These are phyloP conservation scores for Gynochthodes officinalis DNA, from an alignment of 257 asterid species.

Conservation along the genomic window DNA sequence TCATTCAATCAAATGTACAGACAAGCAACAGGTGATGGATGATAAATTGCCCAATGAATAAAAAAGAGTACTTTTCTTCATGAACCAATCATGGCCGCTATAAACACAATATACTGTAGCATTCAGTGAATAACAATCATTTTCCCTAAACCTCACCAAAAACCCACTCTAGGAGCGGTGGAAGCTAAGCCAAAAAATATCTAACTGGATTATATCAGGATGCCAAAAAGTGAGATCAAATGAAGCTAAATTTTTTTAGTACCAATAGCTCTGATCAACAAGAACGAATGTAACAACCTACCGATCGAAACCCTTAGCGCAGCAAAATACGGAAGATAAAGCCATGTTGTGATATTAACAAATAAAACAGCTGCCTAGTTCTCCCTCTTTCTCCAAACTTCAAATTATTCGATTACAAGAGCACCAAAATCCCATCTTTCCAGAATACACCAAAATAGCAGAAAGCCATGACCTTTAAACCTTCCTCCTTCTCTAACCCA, in stretches of 20 bases:
- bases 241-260: slow-evolving; percentile 1
- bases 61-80: neutral
- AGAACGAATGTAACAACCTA: slow-evolving; percentile 28
- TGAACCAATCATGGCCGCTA: neutral
- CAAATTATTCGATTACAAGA: slow-evolving; percentile 11
- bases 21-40: neutral
- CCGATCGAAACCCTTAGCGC: slow-evolving; percentile 68
- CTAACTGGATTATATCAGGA: too few relatives aligned
- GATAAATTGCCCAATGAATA: neutral
- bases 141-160: neutral
- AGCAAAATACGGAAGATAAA: slow-evolving; percentile 50
- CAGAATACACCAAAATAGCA: neutral
- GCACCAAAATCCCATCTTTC: slow-evolving; percentile 12
- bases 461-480: neutral
- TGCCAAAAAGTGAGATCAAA: neutral
- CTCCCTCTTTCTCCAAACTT: slow-evolving; percentile 14
- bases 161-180: neutral
- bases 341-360: slow-evolving; percentile 33
- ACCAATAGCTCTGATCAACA: slow-evolving; percentile 24
- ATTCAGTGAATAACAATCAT: neutral
- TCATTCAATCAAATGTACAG: neutral
- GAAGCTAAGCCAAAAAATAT: too few relatives aligned
- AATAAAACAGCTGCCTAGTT: slow-evolving; percentile 22
- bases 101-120: neutral
- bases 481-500: neutral